These are phyloP conservation scores for Stephania japonica DNA, from an alignment of 164 flowering plant genomes.

Conservation along the genomic window DNA sequence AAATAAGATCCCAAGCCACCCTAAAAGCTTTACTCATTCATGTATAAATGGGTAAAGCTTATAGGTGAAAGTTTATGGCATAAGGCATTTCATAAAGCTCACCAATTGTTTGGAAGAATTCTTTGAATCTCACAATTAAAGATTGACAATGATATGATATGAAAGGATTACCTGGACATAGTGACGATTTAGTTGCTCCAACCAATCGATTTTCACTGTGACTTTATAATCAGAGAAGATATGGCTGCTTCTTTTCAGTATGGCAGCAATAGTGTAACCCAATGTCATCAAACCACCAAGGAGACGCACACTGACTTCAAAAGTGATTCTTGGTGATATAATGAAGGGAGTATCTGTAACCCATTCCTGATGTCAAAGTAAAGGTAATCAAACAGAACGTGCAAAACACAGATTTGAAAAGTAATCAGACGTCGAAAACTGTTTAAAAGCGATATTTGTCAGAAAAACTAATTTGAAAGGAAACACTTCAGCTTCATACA, in stretches of 20 bases:
- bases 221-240: constrained; percentile 71
- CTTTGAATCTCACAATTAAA: too few relatives aligned
- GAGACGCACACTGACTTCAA: constrained; percentile 97
- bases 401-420: background rate
- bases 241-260: constrained; percentile 91
- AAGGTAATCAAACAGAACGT: background rate
- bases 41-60: too few relatives aligned
- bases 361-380: constrained; percentile 74
- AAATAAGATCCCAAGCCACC: background rate
- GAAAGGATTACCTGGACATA: constrained; percentile 69
- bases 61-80: background rate
- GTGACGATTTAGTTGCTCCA: constrained; percentile 78
- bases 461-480: background rate
- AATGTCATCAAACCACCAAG: constrained; percentile 98
- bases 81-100: background rate
- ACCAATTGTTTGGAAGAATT: too few relatives aligned
- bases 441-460: background rate
- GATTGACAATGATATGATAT: background rate
- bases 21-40: background rate
- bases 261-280: constrained; percentile 96
- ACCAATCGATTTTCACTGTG: constrained; percentile 87
- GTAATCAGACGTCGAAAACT: background rate
- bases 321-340: constrained; percentile 94
- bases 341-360: constrained; percentile 87
- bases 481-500: background rate